Conservation (phyloP, 2,329 filamentous ascomycete genomes). For the Sporothrix protearum region DNA sequence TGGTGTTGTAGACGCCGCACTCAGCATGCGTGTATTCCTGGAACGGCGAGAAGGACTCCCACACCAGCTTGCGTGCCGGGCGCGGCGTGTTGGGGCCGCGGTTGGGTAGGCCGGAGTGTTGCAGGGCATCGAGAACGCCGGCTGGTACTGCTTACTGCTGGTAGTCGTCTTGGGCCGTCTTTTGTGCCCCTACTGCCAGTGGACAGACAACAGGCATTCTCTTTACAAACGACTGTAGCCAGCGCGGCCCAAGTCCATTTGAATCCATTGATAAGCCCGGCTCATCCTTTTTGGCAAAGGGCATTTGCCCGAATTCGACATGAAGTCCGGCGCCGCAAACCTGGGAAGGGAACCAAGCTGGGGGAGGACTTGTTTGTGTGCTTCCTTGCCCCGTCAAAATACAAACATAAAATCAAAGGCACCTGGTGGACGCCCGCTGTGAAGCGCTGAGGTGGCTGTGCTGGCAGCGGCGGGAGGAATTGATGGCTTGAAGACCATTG, state of each 20-base stretch:
- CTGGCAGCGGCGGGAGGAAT: neutral
- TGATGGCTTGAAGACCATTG: neutral
- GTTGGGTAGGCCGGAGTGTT: neutral
- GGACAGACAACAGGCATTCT: too few relatives aligned
- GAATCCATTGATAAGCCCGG: too few relatives aligned
- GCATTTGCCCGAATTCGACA: neutral
- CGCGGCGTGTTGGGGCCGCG: neutral
- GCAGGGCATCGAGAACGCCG: conserved; percentile 17
- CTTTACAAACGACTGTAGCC: too few relatives aligned
- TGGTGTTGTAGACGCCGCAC: conserved; percentile 22
- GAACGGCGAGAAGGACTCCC: neutral
- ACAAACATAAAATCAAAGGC: neutral
- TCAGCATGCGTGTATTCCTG: conserved; percentile 12
- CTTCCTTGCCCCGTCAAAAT: neutral
- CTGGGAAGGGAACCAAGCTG: neutral
- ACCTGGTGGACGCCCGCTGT: neutral
- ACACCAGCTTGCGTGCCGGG: conserved; percentile 18
- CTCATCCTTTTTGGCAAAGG: neutral
- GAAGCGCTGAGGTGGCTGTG: neutral
- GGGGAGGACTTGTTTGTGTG: neutral
- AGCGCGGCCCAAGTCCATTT: too few relatives aligned
- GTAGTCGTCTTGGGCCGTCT: too few relatives aligned
- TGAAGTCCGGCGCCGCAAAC: neutral
- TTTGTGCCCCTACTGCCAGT: too few relatives aligned
- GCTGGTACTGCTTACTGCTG: too few relatives aligned